Base-by-base conservation (phyloP, 2,329 filamentous ascomycete species). In the Penicillium sp. region DNA sequence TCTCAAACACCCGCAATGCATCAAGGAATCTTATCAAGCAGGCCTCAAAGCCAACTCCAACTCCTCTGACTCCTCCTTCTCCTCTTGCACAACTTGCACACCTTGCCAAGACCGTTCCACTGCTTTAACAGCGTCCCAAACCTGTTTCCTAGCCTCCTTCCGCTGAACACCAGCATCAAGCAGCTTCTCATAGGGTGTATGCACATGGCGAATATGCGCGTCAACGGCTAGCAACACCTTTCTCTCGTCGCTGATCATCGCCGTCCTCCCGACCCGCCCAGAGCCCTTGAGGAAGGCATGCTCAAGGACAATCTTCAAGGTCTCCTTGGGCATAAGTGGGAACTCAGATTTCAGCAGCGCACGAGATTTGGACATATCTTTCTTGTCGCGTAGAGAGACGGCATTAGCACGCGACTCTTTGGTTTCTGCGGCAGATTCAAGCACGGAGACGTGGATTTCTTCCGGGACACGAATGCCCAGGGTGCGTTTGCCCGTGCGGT, bases 381-480 rank as follows among this genome's bases (percentile, higher is more conserved):
- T 71, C 18, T 60, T 60, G 31, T 77, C 74, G 24, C 74, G 73
- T 10, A 61, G 47, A 60, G 71, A 64, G 5, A 77, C 75, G 10
- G 74, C 73, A 4, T 67, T 67, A 31, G 72, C 73, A 16, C 79
- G 77, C 1, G 71, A 63, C 7, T 69, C 46, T 1, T 75, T 67
- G 1, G 79, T 81, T 24, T 67, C 65, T 5, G 71, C 67, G 0
- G 77, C 75, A 36, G 69, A 65, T 27, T 64, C 49, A 18, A 73
- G 65, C 13, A 81, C 78, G 8, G 67, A 56, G 6, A 62, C 50
- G 50, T 78, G 61, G 21, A 81, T 71, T 6, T 64, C 61, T 14
- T 58, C 60, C 0, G 77, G 78, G 3, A 79, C 71, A 38, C 77
- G 75, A 18, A 82, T 68, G 13, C 79, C 79, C 14, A 77, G 56